phyloP scores from a whole-genome alignment of 768 basidiomycete genomes.

The Suillus clintonianus region DNA sequence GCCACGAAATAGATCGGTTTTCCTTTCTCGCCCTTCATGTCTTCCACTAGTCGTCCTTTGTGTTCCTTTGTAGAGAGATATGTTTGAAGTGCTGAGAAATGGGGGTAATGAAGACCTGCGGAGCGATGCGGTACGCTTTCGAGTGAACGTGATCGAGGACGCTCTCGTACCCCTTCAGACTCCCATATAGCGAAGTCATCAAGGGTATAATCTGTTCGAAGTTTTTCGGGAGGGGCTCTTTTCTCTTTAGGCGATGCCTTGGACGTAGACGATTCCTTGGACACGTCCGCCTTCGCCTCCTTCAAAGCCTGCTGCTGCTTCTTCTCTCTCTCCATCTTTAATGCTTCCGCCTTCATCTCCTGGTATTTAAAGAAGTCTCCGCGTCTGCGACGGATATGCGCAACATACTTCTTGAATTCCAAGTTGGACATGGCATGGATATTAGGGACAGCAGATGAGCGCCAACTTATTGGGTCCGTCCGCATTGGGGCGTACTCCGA shows the following conservation, averaged over 20 bases:
- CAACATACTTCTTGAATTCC: slow-evolving; percentile 61
- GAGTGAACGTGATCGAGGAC: slow-evolving; percentile 39
- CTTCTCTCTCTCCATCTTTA: slow-evolving; percentile 4
- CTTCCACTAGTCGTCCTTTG: slow-evolving; percentile 60
- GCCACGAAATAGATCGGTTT: slow-evolving; percentile 22
- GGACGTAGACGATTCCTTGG: slow-evolving; percentile 3
- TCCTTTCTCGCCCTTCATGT: slow-evolving; percentile 14
- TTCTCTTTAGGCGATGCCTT: slow-evolving; percentile 15
- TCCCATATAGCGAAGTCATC: slow-evolving; percentile 40
- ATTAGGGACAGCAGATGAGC: slow-evolving; percentile 45
- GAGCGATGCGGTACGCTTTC: slow-evolving; percentile 65
- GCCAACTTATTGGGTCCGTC: slow-evolving; percentile 19
- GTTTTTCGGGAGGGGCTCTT: not conserved
- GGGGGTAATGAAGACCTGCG: slow-evolving; percentile 64
- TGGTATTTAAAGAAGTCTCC: slow-evolving; percentile 53
- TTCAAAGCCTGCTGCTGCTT: not conserved
- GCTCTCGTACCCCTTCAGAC: slow-evolving; percentile 15
- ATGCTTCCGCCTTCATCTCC: slow-evolving; percentile 6
- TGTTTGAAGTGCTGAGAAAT: slow-evolving; percentile 54
- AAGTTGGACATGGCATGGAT: slow-evolving; percentile 58
- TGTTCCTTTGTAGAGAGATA: slow-evolving; percentile 50
- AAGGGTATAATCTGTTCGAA: slow-evolving; percentile 26
- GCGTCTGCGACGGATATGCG: slow-evolving; percentile 56
- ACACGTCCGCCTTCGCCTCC: slow-evolving; percentile 8
- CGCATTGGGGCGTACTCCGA: slow-evolving; percentile 26